phyloP scores from a whole-genome alignment of 345 rosid genomes.

The Lepidium africanum region DNA sequence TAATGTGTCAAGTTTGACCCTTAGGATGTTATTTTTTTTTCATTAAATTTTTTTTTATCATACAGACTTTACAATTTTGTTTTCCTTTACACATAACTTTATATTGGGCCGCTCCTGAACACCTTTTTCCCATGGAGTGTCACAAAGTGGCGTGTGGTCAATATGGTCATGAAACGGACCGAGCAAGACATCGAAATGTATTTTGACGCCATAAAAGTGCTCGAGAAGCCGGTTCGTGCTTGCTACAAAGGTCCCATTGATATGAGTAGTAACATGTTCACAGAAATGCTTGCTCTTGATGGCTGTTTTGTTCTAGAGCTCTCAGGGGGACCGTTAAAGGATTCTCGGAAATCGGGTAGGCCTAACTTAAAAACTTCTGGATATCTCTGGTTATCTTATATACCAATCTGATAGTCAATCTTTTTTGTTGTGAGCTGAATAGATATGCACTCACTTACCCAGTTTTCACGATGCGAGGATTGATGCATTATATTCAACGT shows the following conservation, averaged over 20 bases:
- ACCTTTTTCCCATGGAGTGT: slow-evolving; percentile 52
- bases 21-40: too few species aligned
- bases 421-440: not conserved
- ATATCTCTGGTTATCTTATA: too few species aligned
- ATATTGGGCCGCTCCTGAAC: too few species aligned
- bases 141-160: slow-evolving; percentile 68
- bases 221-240: slow-evolving; percentile 48
- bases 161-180: slow-evolving; percentile 42
- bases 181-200: slow-evolving; percentile 36
- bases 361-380: too few species aligned
- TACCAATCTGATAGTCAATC: not conserved
- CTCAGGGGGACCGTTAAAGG: not conserved
- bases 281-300: slow-evolving; percentile 70
- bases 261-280: slow-evolving; percentile 53
- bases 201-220: slow-evolving; percentile 45
- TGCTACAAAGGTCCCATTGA: slow-evolving; percentile 46
- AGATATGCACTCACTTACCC: slow-evolving; percentile 54
- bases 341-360: too few species aligned
- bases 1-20: too few species aligned
- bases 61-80: too few species aligned
- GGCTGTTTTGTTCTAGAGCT: slow-evolving; percentile 65
- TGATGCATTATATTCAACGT: slow-evolving; percentile 63
- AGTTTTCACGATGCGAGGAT: slow-evolving; percentile 38
- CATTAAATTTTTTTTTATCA: too few species aligned
- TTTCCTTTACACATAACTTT: too few species aligned